phyloP scores from a whole-genome alignment of 2,329 filamentous ascomycete genomes.

The Dryadomyces quercivorus region DNA sequence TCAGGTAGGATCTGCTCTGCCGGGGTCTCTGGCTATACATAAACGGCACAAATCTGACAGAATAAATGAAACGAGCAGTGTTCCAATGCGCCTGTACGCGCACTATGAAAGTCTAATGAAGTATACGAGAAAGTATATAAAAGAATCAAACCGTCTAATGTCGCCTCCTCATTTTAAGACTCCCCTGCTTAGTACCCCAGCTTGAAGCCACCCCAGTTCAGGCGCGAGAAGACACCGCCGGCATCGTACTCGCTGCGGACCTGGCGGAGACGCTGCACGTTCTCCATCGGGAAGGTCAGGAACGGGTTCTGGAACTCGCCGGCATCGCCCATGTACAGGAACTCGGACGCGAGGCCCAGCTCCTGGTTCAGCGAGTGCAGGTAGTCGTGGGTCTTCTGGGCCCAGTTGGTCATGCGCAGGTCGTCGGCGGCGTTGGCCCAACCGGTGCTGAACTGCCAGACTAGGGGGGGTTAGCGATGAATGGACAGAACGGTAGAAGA shows the following conservation, averaged over 20 bases:
- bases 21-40: too few species aligned
- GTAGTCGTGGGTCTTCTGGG: slow-evolving; percentile 16
- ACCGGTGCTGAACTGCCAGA: slow-evolving; percentile 5
- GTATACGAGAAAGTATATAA: too few species aligned
- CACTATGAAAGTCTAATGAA: too few species aligned
- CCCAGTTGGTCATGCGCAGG: slow-evolving; percentile 22
- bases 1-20: too few species aligned
- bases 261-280: slow-evolving; percentile 14
- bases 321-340: slow-evolving; percentile 25
- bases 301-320: slow-evolving; percentile 25
- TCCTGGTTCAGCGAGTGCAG: slow-evolving; percentile 20
- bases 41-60: too few species aligned
- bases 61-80: too few species aligned
- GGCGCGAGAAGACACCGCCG: slow-evolving; percentile 14
- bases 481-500: background rate
- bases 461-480: background rate
- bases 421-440: slow-evolving; percentile 24
- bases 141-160: too few species aligned
- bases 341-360: slow-evolving; percentile 20
- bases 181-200: slow-evolving; percentile 1
- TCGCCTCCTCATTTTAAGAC: background rate
- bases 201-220: slow-evolving; percentile 25
- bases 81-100: too few species aligned
- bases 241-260: background rate
- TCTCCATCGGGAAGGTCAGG: slow-evolving; percentile 19